Percentiles rank a stretch among this genome's conserved stretches.
Conservation (phyloP, 2,329 filamentous ascomycete genomes). For the Chrysoporthe deuterocubensis region DNA sequence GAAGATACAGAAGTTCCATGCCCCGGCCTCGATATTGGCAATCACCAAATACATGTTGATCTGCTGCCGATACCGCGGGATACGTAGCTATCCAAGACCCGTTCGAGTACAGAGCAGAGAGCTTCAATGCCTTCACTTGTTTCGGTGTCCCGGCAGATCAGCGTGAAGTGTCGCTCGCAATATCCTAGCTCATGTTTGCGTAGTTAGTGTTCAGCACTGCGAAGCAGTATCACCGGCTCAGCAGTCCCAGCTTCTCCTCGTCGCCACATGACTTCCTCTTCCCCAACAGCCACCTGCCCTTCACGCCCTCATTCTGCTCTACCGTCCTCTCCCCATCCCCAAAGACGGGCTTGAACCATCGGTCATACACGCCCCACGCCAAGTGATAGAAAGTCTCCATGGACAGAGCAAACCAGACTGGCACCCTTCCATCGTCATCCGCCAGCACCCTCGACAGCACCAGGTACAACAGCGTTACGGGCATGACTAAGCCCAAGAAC, state of each 20-base stretch:
- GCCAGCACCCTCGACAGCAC: conserved; percentile 56
- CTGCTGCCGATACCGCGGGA: not conserved
- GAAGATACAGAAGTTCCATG: no score
- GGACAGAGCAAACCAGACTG: conserved; percentile 65
- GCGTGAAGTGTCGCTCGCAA: not conserved
- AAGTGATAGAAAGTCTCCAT: conserved; percentile 56
- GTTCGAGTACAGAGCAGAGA: not conserved
- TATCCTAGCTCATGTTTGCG: not conserved
- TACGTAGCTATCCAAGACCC: not conserved
- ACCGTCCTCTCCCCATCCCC: conserved; percentile 81
- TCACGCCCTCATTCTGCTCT: conserved; percentile 4
- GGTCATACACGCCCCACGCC: conserved; percentile 52
- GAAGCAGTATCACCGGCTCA: not conserved
- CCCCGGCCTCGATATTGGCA: not conserved
- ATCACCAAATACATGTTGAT: not conserved
- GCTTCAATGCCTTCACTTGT: not conserved
- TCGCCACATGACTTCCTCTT: conserved; percentile 19
- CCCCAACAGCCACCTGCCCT: not conserved
- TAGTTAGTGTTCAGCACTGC: not conserved
- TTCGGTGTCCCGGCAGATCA: no score
- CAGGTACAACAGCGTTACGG: conserved; percentile 60
- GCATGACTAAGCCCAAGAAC: conserved; percentile 60
- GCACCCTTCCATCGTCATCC: conserved; percentile 69
- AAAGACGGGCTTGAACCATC: conserved; percentile 63
- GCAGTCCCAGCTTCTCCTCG: conserved; percentile 26